Conservation (phyloP, 352 stramenopile species). For the Globisporangium heterothallicum region DNA sequence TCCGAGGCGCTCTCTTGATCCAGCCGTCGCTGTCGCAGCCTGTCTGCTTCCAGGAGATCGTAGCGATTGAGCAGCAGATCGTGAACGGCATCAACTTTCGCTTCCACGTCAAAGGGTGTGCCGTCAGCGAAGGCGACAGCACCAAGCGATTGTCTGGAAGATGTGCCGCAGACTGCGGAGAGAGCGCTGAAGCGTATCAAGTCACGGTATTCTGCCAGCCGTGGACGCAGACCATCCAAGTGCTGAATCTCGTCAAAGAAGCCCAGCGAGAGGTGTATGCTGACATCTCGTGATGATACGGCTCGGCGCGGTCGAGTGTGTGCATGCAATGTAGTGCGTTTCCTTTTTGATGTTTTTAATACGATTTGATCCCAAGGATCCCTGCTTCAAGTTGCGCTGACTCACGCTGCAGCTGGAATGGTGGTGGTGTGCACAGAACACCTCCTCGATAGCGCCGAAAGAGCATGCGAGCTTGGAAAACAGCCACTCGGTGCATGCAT, state of each 20-base stretch:
- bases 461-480: too few species aligned
- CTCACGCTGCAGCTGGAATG: too few species aligned
- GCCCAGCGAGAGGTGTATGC: neutral
- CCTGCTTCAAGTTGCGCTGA: too few species aligned
- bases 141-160: constrained; percentile 8
- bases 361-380: too few species aligned
- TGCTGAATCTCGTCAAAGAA: constrained; percentile 26
- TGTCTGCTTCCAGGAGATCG: constrained; percentile 42
- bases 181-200: constrained; percentile 23
- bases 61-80: constrained; percentile 48
- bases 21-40: constrained; percentile 7
- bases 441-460: too few species aligned
- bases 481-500: too few species aligned
- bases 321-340: neutral
- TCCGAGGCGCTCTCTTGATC: constrained; percentile 1
- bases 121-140: constrained; percentile 5
- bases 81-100: constrained; percentile 62
- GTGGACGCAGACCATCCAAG: constrained; percentile 34
- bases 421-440: too few species aligned
- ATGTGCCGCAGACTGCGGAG: constrained; percentile 18
- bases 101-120: constrained; percentile 42
- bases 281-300: neutral
- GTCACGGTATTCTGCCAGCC: constrained; percentile 46
- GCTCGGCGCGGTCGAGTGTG: neutral
- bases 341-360: neutral